phyloP scores from a whole-genome alignment of 2,329 filamentous ascomycete genomes.

The Sporothrix brasiliensis region DNA sequence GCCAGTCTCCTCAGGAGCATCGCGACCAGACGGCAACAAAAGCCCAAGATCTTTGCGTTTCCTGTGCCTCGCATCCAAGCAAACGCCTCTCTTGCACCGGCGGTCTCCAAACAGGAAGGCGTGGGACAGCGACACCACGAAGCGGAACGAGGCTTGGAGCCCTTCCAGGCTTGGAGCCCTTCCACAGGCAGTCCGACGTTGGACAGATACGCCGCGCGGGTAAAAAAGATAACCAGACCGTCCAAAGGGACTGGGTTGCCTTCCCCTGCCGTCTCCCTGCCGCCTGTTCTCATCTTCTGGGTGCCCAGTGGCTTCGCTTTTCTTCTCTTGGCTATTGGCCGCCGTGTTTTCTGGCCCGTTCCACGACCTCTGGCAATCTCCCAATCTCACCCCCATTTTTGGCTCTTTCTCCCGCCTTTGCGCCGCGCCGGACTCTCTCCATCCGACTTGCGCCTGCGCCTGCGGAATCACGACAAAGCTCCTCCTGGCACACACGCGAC shows the following conservation, averaged over 20 bases:
- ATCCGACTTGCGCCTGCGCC: neutral
- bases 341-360: neutral
- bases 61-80: no score
- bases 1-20: neutral
- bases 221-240: neutral
- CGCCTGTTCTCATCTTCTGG: neutral
- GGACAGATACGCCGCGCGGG: neutral
- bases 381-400: neutral
- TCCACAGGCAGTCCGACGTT: conserved; percentile 1
- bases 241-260: conserved; percentile 8
- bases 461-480: neutral
- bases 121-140: neutral
- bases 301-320: neutral
- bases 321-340: neutral
- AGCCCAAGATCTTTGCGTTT: neutral
- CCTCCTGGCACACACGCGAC: neutral
- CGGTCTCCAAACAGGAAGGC: neutral
- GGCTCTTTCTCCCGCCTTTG: conserved; percentile 17
- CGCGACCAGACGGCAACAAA: neutral
- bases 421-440: conserved; percentile 5
- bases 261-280: conserved; percentile 9
- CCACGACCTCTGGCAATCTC: conserved; percentile 7
- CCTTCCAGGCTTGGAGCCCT: conserved; percentile 5
- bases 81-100: no score
- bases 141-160: neutral